Evolutionary conservation across 1,284 basidiomycete genomes (phyloP), one percentile per base, ranked within the genome.

Genomic region (Ceratobasidium sp.): DNA sequence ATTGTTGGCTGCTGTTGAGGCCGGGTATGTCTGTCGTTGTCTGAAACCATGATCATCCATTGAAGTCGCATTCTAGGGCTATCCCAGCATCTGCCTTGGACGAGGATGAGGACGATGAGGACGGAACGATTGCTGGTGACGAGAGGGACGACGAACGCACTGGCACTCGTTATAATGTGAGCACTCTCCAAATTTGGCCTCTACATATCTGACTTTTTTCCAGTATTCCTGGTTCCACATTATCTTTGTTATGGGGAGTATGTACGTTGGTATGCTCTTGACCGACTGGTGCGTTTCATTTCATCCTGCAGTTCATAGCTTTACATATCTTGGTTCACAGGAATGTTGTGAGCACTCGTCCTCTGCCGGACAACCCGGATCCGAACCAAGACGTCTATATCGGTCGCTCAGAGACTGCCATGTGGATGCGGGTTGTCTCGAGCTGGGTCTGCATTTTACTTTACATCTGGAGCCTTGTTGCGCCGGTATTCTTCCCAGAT

Each of bases 361-460:
- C 81, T 14, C 50, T 67, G 82, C 50, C 79, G 82, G 62, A 80
- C 79, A 18, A 84, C 87, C 74, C 84, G 85, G 45, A 86, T 86
- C 69, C 62, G n/a, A 85, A 88, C 28, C 80, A 79, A 41, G 92
- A 97, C 77, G 94, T 98, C 41, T 96, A 94, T 81, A 98, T 99
- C 72, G 97, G 97, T 26, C 89, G 95, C 57, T 97, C 94, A 10
- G 93, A 96, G 79, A 92, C 93, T 3, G 95, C 97, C 2, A 99
- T 99, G 97, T 99, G 97, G 97, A 98, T 98, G 93, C 86, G 97
- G 4, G 87, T 98, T 55, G 92, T 98, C 41, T 96, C 94, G 58
- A 93, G 93, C 77, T 99, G 96, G 96, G 86, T 96, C 39, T 97
- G 94, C 81, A 92, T 96, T 82, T 78, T 89, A 50, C 83, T 98